Percentiles rank a stretch among this genome's conserved stretches.
Evolutionary conservation across 805 yeast genomes (phyloP).

Genomic region (Candida fluviatilis): DNA sequence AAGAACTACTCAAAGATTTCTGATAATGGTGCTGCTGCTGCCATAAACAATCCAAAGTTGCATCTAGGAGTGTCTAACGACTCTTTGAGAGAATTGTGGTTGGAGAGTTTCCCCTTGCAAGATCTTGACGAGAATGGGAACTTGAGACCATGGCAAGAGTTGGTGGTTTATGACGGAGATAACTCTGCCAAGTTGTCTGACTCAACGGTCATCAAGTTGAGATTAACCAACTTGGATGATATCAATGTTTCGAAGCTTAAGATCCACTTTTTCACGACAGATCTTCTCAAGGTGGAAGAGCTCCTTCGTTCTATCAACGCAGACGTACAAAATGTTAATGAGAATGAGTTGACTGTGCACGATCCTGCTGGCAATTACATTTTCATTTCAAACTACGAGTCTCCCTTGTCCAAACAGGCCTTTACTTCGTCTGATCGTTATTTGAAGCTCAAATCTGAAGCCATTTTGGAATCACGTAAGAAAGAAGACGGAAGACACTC

Average conservation of each 20-base stretch:
- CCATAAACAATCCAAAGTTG: slow-evolving; percentile 19
- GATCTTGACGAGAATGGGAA: slow-evolving; percentile 28
- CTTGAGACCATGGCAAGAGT: slow-evolving; percentile 39
- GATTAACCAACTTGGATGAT: slow-evolving; percentile 20
- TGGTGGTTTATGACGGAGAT: slow-evolving; percentile 36
- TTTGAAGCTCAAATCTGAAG: slow-evolving; percentile 19
- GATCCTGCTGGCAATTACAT: slow-evolving; percentile 38
- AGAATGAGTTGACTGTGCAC: slow-evolving; percentile 8
- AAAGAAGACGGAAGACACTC: slow-evolving; percentile 7
- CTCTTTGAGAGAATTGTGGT: slow-evolving; percentile 68
- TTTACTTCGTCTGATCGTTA: slow-evolving; percentile 24
- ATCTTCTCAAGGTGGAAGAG: slow-evolving; percentile 18
- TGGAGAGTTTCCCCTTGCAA: slow-evolving; percentile 60
- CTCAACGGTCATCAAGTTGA: slow-evolving; percentile 31
- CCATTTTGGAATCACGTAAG: slow-evolving; percentile 14
- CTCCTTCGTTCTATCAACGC: slow-evolving; percentile 11
- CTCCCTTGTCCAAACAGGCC: slow-evolving; percentile 14
- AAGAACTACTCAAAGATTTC: slow-evolving; percentile 56
- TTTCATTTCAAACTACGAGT: slow-evolving; percentile 20
- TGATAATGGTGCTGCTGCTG: slow-evolving; percentile 28
- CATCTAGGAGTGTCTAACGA: slow-evolving; percentile 59
- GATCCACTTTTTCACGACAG: slow-evolving; percentile 29
- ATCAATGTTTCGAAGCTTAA: slow-evolving; percentile 10
- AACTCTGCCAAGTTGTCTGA: slow-evolving; percentile 21
- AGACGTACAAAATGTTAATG: slow-evolving; percentile 7